A percentile compares a stretch with the other conserved stretches of the same genome.
Conservation (phyloP, 2,329 filamentous ascomycete genomes). For the Drechslerella dactyloides region DNA sequence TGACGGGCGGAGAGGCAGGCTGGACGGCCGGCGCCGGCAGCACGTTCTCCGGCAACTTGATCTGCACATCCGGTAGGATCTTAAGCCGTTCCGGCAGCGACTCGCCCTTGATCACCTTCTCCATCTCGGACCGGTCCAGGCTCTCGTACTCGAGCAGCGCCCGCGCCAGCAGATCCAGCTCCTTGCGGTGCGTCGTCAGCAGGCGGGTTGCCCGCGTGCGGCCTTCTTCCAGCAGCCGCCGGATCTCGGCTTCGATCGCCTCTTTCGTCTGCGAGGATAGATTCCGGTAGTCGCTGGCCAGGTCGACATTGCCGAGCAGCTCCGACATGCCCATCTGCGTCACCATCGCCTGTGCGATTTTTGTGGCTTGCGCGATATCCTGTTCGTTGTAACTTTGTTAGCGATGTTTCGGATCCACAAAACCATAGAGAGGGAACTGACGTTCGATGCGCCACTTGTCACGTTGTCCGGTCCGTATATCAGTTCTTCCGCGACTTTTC, state of each 20-base stretch:
- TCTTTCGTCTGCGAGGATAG: conserved; percentile 86
- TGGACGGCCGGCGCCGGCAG: conserved; percentile 16
- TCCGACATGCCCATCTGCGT: conserved; percentile 88
- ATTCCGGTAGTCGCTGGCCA: conserved; percentile 77
- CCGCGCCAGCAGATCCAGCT: conserved; percentile 85
- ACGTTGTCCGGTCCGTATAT: conserved; percentile 90
- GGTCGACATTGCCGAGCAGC: conserved; percentile 86
- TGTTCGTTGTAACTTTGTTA: conserved; percentile 57
- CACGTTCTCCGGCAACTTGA: conserved; percentile 69
- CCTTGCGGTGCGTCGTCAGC: conserved; percentile 75
- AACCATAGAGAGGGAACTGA: conserved; percentile 63
- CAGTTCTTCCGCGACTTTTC: conserved; percentile 88
- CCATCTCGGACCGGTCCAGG: conserved; percentile 83
- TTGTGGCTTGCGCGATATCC: conserved; percentile 84
- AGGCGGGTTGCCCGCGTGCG: conserved; percentile 75
- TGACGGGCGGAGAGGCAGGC: conserved; percentile 6
- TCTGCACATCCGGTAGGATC: conserved; percentile 65
- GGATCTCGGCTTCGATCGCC: conserved; percentile 86
- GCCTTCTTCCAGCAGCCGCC: conserved; percentile 80
- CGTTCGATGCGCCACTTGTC: conserved; percentile 81
- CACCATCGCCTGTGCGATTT: conserved; percentile 84
- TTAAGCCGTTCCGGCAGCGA: conserved; percentile 73
- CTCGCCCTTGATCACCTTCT: conserved; percentile 86
- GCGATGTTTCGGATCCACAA: too few species aligned
- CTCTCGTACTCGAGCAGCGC: conserved; percentile 95